A percentile compares a stretch with the other conserved stretches of the same genome.
phyloP scores from a whole-genome alignment of 2,329 filamentous ascomycete genomes.

The Aspergillus unguis region DNA sequence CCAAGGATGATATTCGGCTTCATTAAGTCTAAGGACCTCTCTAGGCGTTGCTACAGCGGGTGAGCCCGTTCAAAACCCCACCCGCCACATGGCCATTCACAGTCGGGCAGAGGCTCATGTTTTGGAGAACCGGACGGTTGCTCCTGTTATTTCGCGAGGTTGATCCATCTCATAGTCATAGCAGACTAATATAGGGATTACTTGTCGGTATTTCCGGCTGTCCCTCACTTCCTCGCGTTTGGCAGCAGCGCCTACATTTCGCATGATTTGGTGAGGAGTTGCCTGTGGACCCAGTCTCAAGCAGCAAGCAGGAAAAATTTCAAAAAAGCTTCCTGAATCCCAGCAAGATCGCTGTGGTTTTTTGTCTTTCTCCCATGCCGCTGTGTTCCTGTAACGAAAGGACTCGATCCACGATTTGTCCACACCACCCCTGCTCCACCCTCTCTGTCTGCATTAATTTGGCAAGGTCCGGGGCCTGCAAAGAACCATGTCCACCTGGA shows the following conservation, averaged over 20 bases:
- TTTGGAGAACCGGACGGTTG: conserved; percentile 8
- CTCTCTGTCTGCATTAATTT: conserved; percentile 20
- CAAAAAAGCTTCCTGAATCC: conserved; percentile 8
- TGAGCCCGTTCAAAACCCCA: conserved; percentile 33
- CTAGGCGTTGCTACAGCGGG: conserved; percentile 26
- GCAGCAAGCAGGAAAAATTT: conserved; percentile 4
- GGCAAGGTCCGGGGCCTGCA: conserved; percentile 19
- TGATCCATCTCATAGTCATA: conserved; percentile 1
- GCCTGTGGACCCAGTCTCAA: conserved; percentile 3
- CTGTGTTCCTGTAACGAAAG: conserved; percentile 13
- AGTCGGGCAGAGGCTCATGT: conserved; percentile 4
- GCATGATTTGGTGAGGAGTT: conserved; percentile 6
- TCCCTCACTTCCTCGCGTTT: background rate
- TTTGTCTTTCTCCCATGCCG: conserved; percentile 9
- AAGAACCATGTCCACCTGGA: conserved; percentile 17
- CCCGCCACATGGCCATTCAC: conserved; percentile 28
- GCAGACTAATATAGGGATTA: background rate
- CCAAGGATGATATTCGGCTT: conserved; percentile 19
- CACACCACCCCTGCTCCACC: conserved; percentile 23
- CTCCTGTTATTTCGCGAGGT: conserved; percentile 8
- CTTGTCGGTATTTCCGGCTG: background rate
- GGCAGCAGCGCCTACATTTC: conserved; percentile 5
- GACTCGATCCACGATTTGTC: conserved; percentile 23
- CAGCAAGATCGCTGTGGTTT: conserved; percentile 5
- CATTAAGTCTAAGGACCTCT: conserved; percentile 10